These are phyloP conservation scores for Trichomonascaceae sp. DNA, from an alignment of 1,139 yeast genomes.

Conservation along the genomic window DNA sequence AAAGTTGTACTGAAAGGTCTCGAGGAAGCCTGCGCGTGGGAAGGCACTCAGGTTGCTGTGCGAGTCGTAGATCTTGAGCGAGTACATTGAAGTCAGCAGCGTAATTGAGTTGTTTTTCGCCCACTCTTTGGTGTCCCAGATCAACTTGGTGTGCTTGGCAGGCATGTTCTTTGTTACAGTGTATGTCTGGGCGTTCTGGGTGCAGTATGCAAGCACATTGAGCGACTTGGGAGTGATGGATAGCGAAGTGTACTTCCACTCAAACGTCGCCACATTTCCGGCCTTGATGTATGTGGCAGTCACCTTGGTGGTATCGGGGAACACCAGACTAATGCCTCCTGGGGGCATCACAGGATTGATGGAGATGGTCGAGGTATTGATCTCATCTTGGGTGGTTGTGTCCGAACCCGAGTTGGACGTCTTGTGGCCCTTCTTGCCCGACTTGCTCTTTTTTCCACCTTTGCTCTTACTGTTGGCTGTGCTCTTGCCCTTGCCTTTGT, in stretches of 20 bases:
- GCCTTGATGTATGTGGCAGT: constrained; percentile 26
- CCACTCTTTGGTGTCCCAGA: constrained; percentile 29
- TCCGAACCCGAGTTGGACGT: constrained; percentile 2
- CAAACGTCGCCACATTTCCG: constrained; percentile 29
- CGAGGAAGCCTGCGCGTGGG: constrained; percentile 25
- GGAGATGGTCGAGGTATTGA: constrained; percentile 14
- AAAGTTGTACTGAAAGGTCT: constrained; percentile 21
- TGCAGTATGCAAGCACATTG: constrained; percentile 28
- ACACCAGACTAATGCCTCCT: constrained; percentile 24
- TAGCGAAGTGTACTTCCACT: constrained; percentile 29
- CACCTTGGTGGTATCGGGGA: constrained; percentile 23
- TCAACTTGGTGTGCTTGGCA: constrained; percentile 19
- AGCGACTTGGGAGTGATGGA: constrained; percentile 25
- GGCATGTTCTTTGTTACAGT: constrained; percentile 25
- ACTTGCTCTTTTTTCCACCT: constrained; percentile 2
- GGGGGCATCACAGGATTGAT: constrained; percentile 25
- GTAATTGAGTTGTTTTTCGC: constrained; percentile 14
- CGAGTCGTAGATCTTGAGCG: constrained; percentile 26
- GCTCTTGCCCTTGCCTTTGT: neutral
- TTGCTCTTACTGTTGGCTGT: constrained; percentile 4
- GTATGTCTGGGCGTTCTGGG: constrained; percentile 25
- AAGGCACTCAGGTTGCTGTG: constrained; percentile 15
- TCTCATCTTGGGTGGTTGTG: constrained; percentile 4
- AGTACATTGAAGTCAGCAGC: constrained; percentile 26
- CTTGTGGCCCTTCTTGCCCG: too few relatives aligned